Evolutionary conservation across 345 rosid genomes (phyloP), one percentile per base, ranked within the genome.

Genomic region (Hibiscus trionum): DNA sequence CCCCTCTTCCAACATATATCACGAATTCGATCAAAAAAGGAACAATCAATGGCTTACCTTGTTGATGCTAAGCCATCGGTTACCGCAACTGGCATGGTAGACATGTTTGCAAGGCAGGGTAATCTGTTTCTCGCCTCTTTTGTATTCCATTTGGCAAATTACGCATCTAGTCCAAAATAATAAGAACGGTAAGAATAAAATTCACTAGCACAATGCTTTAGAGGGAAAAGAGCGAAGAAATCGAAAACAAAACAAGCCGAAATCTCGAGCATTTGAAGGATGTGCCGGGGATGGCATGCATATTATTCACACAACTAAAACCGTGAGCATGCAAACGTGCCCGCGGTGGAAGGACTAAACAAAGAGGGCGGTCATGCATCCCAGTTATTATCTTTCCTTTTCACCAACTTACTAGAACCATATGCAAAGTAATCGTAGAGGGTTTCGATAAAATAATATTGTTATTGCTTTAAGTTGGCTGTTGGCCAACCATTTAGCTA

Each of bases 101-200:
- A 81, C 79, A 75, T 95, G 99, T 71, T 85, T 90, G 85, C 99
- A 95, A 5, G 98, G 97, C 57, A 95, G 84, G 46, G 89, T 87
- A 78, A 95, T 90, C 57, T 72, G 87, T 78, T 82, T 80, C 69
- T 92, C 98, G 46, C 98, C 90, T 71, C 96, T 84, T 82, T 87
- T 92, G 65, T 95, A 95, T 81, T 92, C 97, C 90, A 95, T 92
- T 77, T 96, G 99, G 84, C 99, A 96, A 69, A 96, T 89, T 65
- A 96, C 98, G 77, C 99, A 96, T 87, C 99, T 95, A 75, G 61
- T 67, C 72, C 29, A 58, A 72, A 72, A 39, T 55, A 7, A 55
- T 55, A 17, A 56, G 1, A 21, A 52, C 4, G 14, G 49, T 19
- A 11, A 14, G 49, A 27, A 19, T 80, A 35, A 75, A 73, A 56